Evolutionary conservation across 2,329 filamentous ascomycete species (phyloP), one percentile per base, ranked within the genome.

Genomic region (Rhinocladiella mackenziei): DNA sequence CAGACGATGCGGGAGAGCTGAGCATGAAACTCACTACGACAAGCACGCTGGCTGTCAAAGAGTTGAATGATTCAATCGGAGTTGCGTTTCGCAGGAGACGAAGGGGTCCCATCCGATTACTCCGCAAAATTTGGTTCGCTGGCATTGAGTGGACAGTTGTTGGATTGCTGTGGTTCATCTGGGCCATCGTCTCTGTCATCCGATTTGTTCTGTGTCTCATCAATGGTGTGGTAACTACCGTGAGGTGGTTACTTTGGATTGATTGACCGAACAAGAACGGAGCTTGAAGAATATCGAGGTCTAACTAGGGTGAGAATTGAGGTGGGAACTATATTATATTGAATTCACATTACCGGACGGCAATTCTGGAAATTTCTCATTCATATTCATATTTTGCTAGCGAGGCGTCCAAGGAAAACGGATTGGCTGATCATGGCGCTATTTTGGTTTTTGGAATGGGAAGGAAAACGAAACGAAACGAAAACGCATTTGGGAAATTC

Each of bases 81-180:
- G 67, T 65, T 30, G 75, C 81, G 48, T 76, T 92, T 47, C 78
- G 84, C 59, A 82, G 86, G 71, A 74, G 89, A 39, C 75, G 84
- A 47, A 74, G 88, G 39, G 74, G 80, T 10, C 66, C 80, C 20
- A 67, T 79, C 45, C 74, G 86, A 42, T 89, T 87, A 80, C 65
- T 89, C 17, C 74, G 87, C 28, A 74, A 86, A 10, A 79, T 81
- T 1, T 83, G 87, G 10, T 97, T 89, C 77, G 80, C 89, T 42
- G 67, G 83, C 14, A 78, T 96, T 11, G 91, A 97, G 70, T 96
- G 89, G 88, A 70, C 80, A 37, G 75, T 97, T 13, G 80, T 97
- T 28, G 86, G 85, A 3, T 78, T 94, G 56, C 87, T 97, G 81
- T 96, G 92, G 89, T 88, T 84, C 65, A 82, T 94, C 11, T 97